phyloP scores from a whole-genome alignment of 495 filamentous ascomycete genomes.

The Neurospora sp. region DNA sequence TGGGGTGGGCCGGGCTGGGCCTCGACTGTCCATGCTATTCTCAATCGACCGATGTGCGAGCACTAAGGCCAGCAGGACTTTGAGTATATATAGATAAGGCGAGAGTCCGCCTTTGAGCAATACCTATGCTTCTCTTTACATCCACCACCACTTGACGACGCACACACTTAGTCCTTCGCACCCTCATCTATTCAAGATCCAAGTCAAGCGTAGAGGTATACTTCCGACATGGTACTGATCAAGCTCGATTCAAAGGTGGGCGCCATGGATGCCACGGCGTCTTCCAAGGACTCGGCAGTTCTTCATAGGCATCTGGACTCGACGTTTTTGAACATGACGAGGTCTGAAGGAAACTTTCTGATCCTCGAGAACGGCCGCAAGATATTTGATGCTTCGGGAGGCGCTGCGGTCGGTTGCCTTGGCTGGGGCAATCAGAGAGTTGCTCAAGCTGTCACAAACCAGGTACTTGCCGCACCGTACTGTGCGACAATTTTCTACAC shows the following conservation, averaged over 20 bases:
- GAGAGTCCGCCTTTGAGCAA: not conserved
- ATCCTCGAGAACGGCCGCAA: conserved; percentile 48
- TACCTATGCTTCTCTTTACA: not conserved
- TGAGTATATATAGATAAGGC: not conserved
- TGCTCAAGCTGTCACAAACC: conserved; percentile 31
- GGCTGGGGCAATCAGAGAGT: conserved; percentile 39
- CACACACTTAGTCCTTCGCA: not conserved
- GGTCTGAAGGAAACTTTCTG: conserved; percentile 28
- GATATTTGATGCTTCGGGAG: conserved; percentile 52
- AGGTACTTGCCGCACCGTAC: conserved; percentile 33
- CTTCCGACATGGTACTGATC: conserved; percentile 14
- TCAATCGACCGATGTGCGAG: not conserved
- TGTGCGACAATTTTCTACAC: conserved; percentile 36
- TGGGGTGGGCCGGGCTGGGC: conserved; percentile 6
- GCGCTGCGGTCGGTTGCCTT: conserved; percentile 43
- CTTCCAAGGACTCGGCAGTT: conserved; percentile 20
- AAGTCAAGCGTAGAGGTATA: not conserved
- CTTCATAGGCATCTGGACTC: conserved; percentile 23
- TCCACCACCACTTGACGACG: not conserved
- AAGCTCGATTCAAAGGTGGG: conserved; percentile 4
- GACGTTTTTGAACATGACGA: conserved; percentile 14
- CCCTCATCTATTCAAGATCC: not conserved
- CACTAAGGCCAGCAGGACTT: not conserved
- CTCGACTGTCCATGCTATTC: not conserved
- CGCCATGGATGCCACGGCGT: not conserved